Percentiles rank a stretch among this genome's conserved stretches.
Evolutionary conservation across 306 rosid species (phyloP).

Genomic region (Herpetospermum pedunculosum): DNA sequence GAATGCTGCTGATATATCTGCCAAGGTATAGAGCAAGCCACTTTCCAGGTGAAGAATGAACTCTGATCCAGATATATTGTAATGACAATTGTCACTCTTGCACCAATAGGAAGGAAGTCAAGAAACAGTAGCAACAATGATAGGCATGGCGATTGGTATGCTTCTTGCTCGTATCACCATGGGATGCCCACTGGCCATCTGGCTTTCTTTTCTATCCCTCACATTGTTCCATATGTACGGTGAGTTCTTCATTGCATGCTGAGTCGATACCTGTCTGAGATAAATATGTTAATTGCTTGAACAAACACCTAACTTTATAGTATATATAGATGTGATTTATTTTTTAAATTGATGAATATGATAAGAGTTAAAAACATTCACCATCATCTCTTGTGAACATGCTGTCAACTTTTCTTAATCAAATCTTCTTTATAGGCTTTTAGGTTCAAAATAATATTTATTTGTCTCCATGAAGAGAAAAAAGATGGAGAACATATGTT

Average conservation of each 20-base stretch:
- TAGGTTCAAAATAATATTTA: not conserved
- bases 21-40: conserved; percentile 28
- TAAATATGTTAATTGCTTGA: conserved; percentile 5
- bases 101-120: conserved; percentile 52
- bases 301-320: not conserved
- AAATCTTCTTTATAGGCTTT: not conserved
- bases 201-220: conserved; percentile 67
- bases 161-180: conserved; percentile 65
- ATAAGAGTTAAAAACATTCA: not conserved
- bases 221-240: conserved; percentile 85
- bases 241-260: conserved; percentile 19
- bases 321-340: not conserved
- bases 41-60: conserved; percentile 8
- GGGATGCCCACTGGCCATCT: conserved; percentile 63
- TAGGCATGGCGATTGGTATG: conserved; percentile 88
- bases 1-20: conserved; percentile 59
- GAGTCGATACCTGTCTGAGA: not conserved
- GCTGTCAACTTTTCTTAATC: not conserved
- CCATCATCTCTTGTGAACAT: not conserved
- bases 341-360: not conserved
- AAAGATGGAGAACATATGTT: not conserved
- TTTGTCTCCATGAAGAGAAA: not conserved
- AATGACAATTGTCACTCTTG: conserved; percentile 5
- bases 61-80: not conserved
- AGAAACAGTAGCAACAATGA: conserved; percentile 70